Percentiles rank a stretch among this genome's conserved stretches.
These are phyloP conservation scores for Trichoderma sp. DNA, from an alignment of 2,329 filamentous ascomycete species.

Conservation along the genomic window DNA sequence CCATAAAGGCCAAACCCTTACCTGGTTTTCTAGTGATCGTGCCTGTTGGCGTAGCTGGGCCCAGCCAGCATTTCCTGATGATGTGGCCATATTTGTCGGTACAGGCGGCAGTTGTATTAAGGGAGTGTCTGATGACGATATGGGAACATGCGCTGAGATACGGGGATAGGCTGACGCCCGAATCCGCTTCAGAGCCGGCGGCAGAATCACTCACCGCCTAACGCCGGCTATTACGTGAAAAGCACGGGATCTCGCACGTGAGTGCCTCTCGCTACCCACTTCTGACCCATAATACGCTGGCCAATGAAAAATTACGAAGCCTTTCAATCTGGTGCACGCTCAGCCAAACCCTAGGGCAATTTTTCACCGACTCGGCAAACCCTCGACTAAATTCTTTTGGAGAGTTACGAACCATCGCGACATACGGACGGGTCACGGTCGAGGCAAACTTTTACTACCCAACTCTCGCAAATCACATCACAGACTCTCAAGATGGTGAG, in stretches of 20 bases:
- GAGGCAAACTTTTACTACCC: constrained; percentile 43
- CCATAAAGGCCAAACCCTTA: constrained; percentile 47
- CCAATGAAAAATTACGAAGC: constrained; percentile 43
- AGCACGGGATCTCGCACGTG: constrained; percentile 37
- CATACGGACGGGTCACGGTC: constrained; percentile 42
- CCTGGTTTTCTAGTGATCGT: constrained; percentile 85
- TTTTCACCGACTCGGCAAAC: constrained; percentile 45
- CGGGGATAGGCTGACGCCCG: constrained; percentile 12
- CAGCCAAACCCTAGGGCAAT: constrained; percentile 46
- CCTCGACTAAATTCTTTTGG: constrained; percentile 41
- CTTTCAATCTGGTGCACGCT: constrained; percentile 31
- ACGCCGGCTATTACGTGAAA: background rate
- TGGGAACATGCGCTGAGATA: constrained; percentile 10
- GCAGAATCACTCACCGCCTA: constrained; percentile 39
- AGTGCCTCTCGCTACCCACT: constrained; percentile 13
- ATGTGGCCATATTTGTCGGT: constrained; percentile 52
- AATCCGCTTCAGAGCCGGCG: constrained; percentile 21
- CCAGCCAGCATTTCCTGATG: constrained; percentile 72
- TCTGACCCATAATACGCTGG: background rate
- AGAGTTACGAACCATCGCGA: constrained; percentile 41
- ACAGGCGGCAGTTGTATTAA: background rate
- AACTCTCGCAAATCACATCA: constrained; percentile 47
- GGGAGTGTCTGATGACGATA: constrained; percentile 25
- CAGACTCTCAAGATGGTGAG: constrained; percentile 56
- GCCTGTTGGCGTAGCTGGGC: constrained; percentile 93